Conservation (phyloP, 306 rosid species). For the Vigna radiata region DNA sequence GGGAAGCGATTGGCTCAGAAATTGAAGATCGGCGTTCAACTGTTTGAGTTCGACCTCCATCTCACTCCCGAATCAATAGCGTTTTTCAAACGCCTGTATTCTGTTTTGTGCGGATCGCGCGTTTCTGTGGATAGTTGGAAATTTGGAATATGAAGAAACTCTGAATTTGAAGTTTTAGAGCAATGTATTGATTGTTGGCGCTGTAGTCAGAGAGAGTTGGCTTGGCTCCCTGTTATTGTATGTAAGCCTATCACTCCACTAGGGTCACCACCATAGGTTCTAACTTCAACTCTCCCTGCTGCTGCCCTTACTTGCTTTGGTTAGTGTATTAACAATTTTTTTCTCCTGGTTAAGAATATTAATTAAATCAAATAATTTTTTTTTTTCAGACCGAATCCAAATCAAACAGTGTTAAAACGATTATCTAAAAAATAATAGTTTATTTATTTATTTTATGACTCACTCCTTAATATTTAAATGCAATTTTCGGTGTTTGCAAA, state of each 20-base stretch:
- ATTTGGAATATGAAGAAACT: not conserved
- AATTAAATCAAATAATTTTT: too few species aligned
- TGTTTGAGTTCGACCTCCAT: constrained; percentile 81
- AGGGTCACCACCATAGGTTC: not conserved
- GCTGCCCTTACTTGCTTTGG: not conserved
- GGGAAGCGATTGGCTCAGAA: constrained; percentile 69
- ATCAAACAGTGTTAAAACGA: too few species aligned
- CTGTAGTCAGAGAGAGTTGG: not conserved
- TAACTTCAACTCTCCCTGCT: not conserved
- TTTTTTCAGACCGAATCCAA: too few species aligned
- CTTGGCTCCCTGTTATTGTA: not conserved
- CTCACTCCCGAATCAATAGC: constrained; percentile 1
- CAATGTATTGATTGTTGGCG: not conserved
- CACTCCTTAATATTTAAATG: too few species aligned
- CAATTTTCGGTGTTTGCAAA: too few species aligned
- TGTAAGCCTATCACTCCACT: not conserved
- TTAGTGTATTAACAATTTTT: not conserved
- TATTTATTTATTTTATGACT: too few species aligned
- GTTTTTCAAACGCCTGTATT: constrained; percentile 1
- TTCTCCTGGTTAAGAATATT: too few species aligned
- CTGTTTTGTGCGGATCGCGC: not conserved
- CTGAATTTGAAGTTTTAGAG: not conserved
- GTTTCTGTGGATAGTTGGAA: not conserved
- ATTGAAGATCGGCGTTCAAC: constrained; percentile 72
- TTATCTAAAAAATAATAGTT: too few species aligned